Evolutionary conservation across 352 stramenopile genomes (phyloP), one percentile per base, ranked within the genome.

Genomic region (Phytopythium ostracodes): DNA sequence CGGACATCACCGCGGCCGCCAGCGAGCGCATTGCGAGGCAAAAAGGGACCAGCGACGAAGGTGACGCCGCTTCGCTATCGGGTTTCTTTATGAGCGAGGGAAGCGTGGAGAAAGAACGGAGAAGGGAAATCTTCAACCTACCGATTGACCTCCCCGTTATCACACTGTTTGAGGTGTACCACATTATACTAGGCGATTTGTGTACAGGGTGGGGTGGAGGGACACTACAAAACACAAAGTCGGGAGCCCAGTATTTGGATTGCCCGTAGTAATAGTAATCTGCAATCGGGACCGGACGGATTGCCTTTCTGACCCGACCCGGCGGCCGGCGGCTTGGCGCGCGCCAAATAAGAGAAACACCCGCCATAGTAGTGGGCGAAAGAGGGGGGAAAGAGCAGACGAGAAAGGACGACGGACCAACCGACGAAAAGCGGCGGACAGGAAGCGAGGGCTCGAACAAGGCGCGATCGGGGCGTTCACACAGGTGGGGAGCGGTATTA

Each of bases 301-400:
- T 25, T 49, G 5, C 8, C 42, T 15, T 1, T 18, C n/a, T 42
- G 36, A 24, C 42, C 2, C 44, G 22, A 33, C 44, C 22, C n/a
- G 44, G 18, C 20, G n/a, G n/a, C 29, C 29, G 29, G 29, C 29
- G 29, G 29, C 7, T 3, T 33, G 29, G 29, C 29, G 12, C 46
- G 46, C 47, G 47, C 47, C 47, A 54, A 54, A 54, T 36, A 38
- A 31, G 4, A 31, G 47, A 54, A 54, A 54, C 47, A 54, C 47
- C 47, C 24, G 12, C n/a, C 10, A 29, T 5, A 3, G 17, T 17
- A 15, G n/a, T n/a, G n/a, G n/a, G n/a, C 40, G 15, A 17, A 44
- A 49, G 20, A 35, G 14, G 46, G 46, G 42, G 46, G 25, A 54
- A 31, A 35, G 47, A 17, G 46, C 46, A 1, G 47, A 17, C 46